Evolutionary conservation across 73 alveolate species (phyloP).

Genomic region (Blepharisma stoltei): DNA sequence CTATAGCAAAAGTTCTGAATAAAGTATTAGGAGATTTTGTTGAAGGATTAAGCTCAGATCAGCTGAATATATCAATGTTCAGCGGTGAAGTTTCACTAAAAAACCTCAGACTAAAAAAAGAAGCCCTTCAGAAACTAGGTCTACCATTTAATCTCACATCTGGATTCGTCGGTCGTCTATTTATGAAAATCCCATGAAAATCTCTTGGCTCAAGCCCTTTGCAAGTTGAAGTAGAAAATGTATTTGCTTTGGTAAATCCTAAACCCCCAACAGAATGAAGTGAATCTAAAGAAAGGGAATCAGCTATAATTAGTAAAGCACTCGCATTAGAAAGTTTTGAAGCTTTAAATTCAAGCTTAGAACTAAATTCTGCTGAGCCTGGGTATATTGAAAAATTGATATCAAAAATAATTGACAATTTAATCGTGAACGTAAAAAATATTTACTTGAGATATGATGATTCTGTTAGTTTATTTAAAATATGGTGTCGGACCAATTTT

Average conservation of each 20-base stretch:
- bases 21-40: conserved; percentile 78
- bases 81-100: conserved; percentile 72
- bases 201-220: conserved; percentile 75
- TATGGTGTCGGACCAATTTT: too few relatives aligned
- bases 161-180: conserved; percentile 69
- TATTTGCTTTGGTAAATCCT: conserved; percentile 63
- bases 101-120: conserved; percentile 65
- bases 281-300: conserved; percentile 28
- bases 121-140: conserved; percentile 63
- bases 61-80: conserved; percentile 70
- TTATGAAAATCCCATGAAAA: conserved; percentile 80
- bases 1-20: conserved; percentile 69
- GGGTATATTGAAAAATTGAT: conserved; percentile 71
- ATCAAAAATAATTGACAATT: conserved; percentile 75
- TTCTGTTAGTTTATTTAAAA: conserved; percentile 28
- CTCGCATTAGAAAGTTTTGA: conserved; percentile 31
- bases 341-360: neutral
- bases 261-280: conserved; percentile 42
- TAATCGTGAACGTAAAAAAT: conserved; percentile 72
- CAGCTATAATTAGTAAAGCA: conserved; percentile 30
- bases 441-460: conserved; percentile 83
- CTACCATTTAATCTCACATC: conserved; percentile 69
- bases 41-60: conserved; percentile 70
- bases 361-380: conserved; percentile 46
- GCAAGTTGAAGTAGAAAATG: conserved; percentile 61